Evolutionary conservation across 2,329 filamentous ascomycete species (phyloP), one percentile per base, ranked within the genome.

Genomic region (Geosmithia putterillii): DNA sequence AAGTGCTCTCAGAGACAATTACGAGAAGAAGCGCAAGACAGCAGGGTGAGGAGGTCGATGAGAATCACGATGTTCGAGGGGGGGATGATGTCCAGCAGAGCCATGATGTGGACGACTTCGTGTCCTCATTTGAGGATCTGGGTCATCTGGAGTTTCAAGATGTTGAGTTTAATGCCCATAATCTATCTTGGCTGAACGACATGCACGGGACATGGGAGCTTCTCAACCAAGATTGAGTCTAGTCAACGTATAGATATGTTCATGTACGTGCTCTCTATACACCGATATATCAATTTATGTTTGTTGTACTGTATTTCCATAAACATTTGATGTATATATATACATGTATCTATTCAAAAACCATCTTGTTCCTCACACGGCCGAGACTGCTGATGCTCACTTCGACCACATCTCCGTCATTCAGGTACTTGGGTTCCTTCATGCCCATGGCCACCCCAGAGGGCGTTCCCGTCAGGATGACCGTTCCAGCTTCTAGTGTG

Each of bases 401-500:
- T 53, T 64, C 58, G 1, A 73, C 58, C 4, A 64, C 58, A 47
- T 71, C 64, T 1, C 66, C 64, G 14, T 66, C 50, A 43, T 64
- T 55, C 6, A 70, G 47, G 45, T 63, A 67, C 44, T 56, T 61
- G n/a, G 64, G 62, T 39, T 65, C 64, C 38, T 61, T 61, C 51
- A 62, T 61, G 0, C 65, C 66, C 52, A 71, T 63, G 0, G 64
- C 71, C 1, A 73, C 70, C 3, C 70, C 70, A 1, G 63, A 60
- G 1, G 60, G 60, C 28, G 71, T 74, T 2, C 70, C 67, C 1
- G 67, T 71, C 3, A 71, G 60, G 36, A 77, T 58, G 0, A 74
- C 61, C 18, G 73, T 71, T 1, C 73, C 73, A 0, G 63, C 57
- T 47, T 68, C 60, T 0, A 77, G 48, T 0, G 73, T 76, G n/a